Evolutionary conservation across 23 red algal species (phyloP), one percentile per base, ranked within the genome.

Genomic region (Chondrus crispus): DNA sequence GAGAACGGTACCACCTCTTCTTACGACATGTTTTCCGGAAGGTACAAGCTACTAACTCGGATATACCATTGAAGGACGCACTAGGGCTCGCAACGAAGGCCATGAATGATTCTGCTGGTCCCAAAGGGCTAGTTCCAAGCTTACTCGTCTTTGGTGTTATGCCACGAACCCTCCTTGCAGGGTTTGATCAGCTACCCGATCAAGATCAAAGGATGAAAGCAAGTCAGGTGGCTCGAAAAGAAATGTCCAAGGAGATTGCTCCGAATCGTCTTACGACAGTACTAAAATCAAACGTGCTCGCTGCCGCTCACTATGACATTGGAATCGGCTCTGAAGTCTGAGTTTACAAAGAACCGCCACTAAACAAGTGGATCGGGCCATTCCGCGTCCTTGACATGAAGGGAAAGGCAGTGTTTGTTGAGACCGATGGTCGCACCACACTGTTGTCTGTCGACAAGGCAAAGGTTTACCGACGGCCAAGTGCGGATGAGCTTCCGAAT

Each of bases 131-230:
- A 28, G 82, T 86, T 11, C 55, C 3, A 0, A 86, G 58, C 58
- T 40, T 86, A 5, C 42, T 86, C 14, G 62, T 86, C 57, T 86
- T 86, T 26, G 0, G 55, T 45, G 53, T 68, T 33, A 70, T 86
- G 57, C 53, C 82, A 1, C 7, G 52, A 46, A 48, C 53, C 4
- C 62, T 46, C 1, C 26, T 70, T 22, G 5, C 35, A 5, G 20
- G 20, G 14, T n/a, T n/a, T 55, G 7, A 29, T 6, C 8, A 53
- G 51, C 78, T 83, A 22, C 78, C 78, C 5, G 10, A 8, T 24
- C 53, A 83, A 62, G 9, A 20, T 14, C 20, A 66, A 53, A 42
- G 78, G 4, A 71, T 63, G 5, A 53, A 63, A 16, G 3, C 3
- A 11, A 83, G 62, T 20, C 20, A 22, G 20, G 30, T n/a, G 0